Conservation (phyloP, 225 moss, liverwort and hornwort species). For the Polytrichum commune region DNA sequence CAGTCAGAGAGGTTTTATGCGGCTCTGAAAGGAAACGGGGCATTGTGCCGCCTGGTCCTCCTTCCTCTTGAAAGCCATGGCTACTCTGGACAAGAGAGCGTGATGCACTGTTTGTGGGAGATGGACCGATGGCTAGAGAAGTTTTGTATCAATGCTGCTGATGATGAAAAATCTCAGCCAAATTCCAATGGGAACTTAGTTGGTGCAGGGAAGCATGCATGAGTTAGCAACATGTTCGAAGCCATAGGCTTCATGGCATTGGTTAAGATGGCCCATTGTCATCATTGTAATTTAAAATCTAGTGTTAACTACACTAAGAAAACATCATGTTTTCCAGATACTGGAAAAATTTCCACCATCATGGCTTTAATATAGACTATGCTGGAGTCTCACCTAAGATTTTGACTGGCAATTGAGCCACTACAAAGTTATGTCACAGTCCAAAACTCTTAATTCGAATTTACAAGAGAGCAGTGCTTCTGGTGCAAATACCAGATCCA, state of each 20-base stretch:
- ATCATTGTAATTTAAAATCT: background rate
- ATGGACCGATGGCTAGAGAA: slow-evolving; percentile 96
- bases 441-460: no score
- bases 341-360: no score
- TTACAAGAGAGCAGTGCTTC: no score
- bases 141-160: slow-evolving; percentile 53
- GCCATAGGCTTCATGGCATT: background rate
- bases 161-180: slow-evolving; percentile 15
- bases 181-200: slow-evolving; percentile 44
- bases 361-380: no score
- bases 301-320: no score
- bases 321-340: no score
- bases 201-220: slow-evolving; percentile 35
- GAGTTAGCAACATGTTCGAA: background rate
- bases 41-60: slow-evolving; percentile 79
- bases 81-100: slow-evolving; percentile 86
- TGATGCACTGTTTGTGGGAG: slow-evolving; percentile 98
- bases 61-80: slow-evolving; percentile 94
- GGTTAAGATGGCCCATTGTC: slow-evolving; percentile 2
- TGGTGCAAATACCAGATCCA: no score
- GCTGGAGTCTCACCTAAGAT: no score
- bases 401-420: no score
- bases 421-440: no score
- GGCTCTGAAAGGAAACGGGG: slow-evolving; percentile 94
- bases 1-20: slow-evolving; percentile 96